Percentiles rank a stretch among this genome's conserved stretches.
Conservation (phyloP, 139 green algal species). For the Tetratostichococcus sp. region DNA sequence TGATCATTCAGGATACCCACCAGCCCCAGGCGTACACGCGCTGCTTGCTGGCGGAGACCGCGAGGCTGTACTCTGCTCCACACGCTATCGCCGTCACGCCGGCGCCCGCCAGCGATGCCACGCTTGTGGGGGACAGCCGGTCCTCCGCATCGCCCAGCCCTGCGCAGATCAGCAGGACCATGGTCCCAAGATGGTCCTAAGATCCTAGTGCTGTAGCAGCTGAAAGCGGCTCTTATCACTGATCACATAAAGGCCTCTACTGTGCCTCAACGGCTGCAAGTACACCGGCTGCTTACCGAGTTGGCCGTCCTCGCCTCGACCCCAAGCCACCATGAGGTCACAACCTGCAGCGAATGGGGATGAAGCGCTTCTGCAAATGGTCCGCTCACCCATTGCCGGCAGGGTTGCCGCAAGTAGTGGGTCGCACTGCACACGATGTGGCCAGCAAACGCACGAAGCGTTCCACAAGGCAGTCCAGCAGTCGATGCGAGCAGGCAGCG, state of each 20-base stretch:
- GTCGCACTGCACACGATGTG: no score
- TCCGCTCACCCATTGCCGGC: no score
- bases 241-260: no score
- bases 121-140: conserved; percentile 32
- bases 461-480: no score
- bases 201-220: no score
- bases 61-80: conserved; percentile 84
- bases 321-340: conserved; percentile 58
- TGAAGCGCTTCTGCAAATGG: no score
- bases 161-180: conserved; percentile 26
- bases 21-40: conserved; percentile 84
- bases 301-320: conserved; percentile 82
- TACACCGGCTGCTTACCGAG: no score
- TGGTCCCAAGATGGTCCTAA: no score
- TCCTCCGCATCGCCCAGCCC: conserved; percentile 66
- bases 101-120: conserved; percentile 40
- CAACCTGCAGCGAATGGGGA: conserved; percentile 27
- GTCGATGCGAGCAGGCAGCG: no score
- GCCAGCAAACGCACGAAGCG: no score
- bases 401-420: neutral
- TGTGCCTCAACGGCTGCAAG: no score
- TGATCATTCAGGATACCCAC: conserved; percentile 23
- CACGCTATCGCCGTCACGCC: conserved; percentile 49
- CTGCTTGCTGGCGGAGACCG: conserved; percentile 36
- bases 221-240: no score